These are phyloP conservation scores for Flaveria sonorensis DNA, from an alignment of 129 eudicot species.

Conservation along the genomic window DNA sequence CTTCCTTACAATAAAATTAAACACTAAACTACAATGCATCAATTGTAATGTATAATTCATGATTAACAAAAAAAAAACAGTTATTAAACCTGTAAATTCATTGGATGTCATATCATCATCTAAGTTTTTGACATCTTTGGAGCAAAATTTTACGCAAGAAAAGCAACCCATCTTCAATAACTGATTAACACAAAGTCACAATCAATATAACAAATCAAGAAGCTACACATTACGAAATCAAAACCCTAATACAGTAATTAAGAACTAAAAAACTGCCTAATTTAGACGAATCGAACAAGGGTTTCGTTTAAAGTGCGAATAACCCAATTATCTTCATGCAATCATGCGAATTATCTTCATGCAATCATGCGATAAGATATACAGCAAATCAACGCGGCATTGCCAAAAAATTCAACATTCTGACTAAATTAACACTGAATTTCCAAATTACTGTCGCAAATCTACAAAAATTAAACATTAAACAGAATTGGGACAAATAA, in stretches of 20 bases:
- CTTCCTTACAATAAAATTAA: constrained; percentile 25
- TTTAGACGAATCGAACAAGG: not conserved
- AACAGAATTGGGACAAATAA: constrained; percentile 17
- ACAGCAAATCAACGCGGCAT: constrained; percentile 41
- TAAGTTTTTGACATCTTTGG: constrained; percentile 33
- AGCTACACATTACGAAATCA: constrained; percentile 7
- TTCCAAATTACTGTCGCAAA: constrained; percentile 4
- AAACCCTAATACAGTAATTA: constrained; percentile 21
- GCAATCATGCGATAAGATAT: constrained; percentile 17
- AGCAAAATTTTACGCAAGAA: constrained; percentile 29
- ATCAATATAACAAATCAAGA: constrained; percentile 17
- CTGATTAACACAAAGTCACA: not conserved
- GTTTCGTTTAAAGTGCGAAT: constrained; percentile 20
- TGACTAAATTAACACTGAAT: not conserved
- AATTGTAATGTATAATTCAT: constrained; percentile 8
- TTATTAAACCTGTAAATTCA: constrained; percentile 28
- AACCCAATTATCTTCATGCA: constrained; percentile 10
- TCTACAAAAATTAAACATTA: constrained; percentile 9
- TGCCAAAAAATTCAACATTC: constrained; percentile 20
- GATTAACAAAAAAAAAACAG: not conserved
- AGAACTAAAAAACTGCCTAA: not conserved
- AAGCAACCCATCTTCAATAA: constrained; percentile 28
- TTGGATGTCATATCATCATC: constrained; percentile 21
- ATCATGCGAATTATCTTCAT: not conserved
- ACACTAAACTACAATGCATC: not conserved